phyloP scores from a whole-genome alignment of 768 basidiomycete species.

The Psilocybe azurescens region DNA sequence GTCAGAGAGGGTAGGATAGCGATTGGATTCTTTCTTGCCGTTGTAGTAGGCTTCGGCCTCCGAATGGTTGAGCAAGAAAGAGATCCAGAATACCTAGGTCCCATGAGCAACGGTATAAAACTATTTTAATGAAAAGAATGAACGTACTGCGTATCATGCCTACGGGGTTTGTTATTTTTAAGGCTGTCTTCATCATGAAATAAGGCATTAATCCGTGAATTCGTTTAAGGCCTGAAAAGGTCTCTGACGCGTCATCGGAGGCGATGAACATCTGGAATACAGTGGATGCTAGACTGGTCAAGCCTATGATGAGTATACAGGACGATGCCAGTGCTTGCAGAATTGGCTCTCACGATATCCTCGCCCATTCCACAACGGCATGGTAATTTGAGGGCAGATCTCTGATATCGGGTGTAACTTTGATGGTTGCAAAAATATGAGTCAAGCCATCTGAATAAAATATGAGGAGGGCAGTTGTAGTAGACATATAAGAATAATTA shows the following conservation, averaged over 20 bases:
- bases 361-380: constrained; percentile 94
- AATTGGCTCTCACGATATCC: constrained; percentile 79
- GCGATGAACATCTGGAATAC: constrained; percentile 96
- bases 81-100: constrained; percentile 79
- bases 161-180: constrained; percentile 95
- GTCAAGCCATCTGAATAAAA: constrained; percentile 77
- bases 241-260: constrained; percentile 89
- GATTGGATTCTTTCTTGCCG: constrained; percentile 48
- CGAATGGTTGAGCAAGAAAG: constrained; percentile 97
- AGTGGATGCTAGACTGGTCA: constrained; percentile 85
- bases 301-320: not conserved
- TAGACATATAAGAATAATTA: constrained; percentile 27
- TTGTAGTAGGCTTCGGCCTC: constrained; percentile 90
- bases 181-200: constrained; percentile 90
- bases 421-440: constrained; percentile 87
- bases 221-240: constrained; percentile 85
- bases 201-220: constrained; percentile 98
- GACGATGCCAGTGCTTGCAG: not conserved
- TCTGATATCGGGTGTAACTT: constrained; percentile 75
- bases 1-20: constrained; percentile 1
- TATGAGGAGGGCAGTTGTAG: not conserved
- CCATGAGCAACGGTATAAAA: not conserved
- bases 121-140: constrained; percentile 1
- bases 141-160: constrained; percentile 87
- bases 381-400: constrained; percentile 84